Evolutionary conservation across 73 alveolate species (phyloP).

Genomic region (Paraurostyla sp.): DNA sequence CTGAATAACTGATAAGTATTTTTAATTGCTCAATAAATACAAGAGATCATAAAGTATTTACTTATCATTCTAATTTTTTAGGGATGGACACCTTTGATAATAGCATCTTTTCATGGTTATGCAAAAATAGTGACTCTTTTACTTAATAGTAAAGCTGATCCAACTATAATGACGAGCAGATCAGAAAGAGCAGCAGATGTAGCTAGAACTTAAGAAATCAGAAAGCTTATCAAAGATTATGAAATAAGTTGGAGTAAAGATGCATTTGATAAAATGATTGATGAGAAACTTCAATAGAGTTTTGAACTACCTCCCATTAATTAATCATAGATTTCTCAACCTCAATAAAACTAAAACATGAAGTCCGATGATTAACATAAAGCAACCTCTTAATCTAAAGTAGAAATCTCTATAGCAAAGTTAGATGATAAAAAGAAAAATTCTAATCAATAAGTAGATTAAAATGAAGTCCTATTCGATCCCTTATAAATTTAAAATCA

Average conservation of each 20-base stretch:
- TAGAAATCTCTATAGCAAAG: not conserved
- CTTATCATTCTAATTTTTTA: not conserved
- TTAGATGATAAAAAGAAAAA: not conserved
- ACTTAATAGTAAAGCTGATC: conserved; percentile 63
- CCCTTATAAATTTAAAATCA: not conserved
- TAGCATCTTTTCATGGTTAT: conserved; percentile 65
- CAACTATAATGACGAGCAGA: not conserved
- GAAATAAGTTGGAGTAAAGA: conserved; percentile 32
- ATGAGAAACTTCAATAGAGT: not conserved
- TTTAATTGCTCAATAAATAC: conserved; percentile 54
- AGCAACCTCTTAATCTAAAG: not conserved
- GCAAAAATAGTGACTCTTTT: conserved; percentile 38
- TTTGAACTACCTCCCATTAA: not conserved
- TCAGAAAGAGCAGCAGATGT: conserved; percentile 17
- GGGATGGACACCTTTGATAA: conserved; percentile 77
- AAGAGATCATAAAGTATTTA: conserved; percentile 59
- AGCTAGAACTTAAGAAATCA: not conserved
- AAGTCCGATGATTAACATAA: not conserved
- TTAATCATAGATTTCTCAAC: not conserved
- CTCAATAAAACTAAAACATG: not conserved
- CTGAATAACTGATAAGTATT: conserved; percentile 12
- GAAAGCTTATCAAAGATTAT: not conserved
- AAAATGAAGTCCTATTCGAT: not conserved
- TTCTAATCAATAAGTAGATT: not conserved
- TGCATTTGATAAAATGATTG: not conserved